Evolutionary conservation across 2,329 filamentous ascomycete genomes (phyloP).

Genomic region (Aspergillus neotritici): DNA sequence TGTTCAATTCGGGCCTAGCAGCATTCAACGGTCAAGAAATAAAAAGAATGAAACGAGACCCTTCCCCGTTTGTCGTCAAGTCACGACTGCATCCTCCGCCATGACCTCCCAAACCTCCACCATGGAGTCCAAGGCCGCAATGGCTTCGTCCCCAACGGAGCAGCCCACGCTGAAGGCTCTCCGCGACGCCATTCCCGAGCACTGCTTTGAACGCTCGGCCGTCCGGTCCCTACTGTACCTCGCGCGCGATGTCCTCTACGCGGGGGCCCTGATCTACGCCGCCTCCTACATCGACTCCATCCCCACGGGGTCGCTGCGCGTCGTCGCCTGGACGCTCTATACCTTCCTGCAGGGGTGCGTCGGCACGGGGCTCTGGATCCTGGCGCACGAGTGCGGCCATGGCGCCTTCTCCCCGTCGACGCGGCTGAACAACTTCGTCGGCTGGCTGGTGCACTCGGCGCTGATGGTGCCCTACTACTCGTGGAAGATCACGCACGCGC

Average conservation of each 20-base stretch:
- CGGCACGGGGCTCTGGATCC: conserved; percentile 64
- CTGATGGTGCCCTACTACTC: conserved; percentile 66
- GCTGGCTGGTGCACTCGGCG: conserved; percentile 60
- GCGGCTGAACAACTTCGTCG: conserved; percentile 55
- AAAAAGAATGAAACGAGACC: too few species aligned
- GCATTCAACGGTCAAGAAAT: too few species aligned
- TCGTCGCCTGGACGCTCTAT: conserved; percentile 53
- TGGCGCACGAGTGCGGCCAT: conserved; percentile 67
- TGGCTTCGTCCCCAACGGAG: too few species aligned
- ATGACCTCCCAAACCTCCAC: too few species aligned
- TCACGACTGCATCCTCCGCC: too few species aligned
- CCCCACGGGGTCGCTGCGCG: conserved; percentile 41
- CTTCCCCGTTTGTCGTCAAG: too few species aligned
- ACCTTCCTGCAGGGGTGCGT: conserved; percentile 60
- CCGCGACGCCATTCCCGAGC: conserved; percentile 50
- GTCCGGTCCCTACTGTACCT: conserved; percentile 52
- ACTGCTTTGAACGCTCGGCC: conserved; percentile 57
- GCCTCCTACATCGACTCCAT: conserved; percentile 53
- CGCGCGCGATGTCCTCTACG: conserved; percentile 51
- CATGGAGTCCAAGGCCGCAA: too few species aligned
- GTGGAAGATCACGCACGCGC: conserved; percentile 65
- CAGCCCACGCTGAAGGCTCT: conserved; percentile 16
- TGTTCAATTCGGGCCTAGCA: too few species aligned
- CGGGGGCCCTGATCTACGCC: conserved; percentile 45
- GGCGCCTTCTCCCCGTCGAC: conserved; percentile 58